Conservation (phyloP, 1,139 yeast genomes). For the Sugiyamaella neomexicana region DNA sequence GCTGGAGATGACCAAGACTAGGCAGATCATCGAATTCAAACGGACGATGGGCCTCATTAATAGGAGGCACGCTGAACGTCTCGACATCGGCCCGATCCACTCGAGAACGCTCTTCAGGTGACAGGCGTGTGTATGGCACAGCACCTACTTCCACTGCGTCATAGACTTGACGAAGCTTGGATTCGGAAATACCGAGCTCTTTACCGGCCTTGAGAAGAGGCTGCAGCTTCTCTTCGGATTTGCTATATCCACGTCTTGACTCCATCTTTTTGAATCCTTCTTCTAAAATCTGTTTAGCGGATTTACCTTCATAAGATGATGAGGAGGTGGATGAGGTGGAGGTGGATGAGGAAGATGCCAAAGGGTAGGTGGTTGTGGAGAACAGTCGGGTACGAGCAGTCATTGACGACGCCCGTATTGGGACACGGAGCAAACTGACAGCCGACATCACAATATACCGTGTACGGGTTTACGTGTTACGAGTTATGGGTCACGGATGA, state of each 20-base stretch:
- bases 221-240: slow-evolving; percentile 35
- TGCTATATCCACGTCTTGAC: slow-evolving; percentile 31
- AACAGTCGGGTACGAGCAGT: not conserved
- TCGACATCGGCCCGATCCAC: slow-evolving; percentile 27
- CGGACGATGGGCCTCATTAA: slow-evolving; percentile 40
- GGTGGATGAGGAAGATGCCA: too few relatives aligned
- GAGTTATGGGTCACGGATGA: too few relatives aligned
- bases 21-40: slow-evolving; percentile 61
- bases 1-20: slow-evolving; percentile 57
- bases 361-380: slow-evolving; percentile 9
- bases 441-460: not conserved
- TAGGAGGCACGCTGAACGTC: slow-evolving; percentile 29
- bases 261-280: slow-evolving; percentile 40
- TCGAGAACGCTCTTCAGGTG: slow-evolving; percentile 26
- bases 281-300: slow-evolving; percentile 35
- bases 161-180: slow-evolving; percentile 36
- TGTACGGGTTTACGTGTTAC: not conserved
- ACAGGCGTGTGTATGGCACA: slow-evolving; percentile 25
- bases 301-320: slow-evolving; percentile 12
- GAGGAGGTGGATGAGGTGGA: not conserved
- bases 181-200: slow-evolving; percentile 36
- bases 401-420: not conserved
- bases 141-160: slow-evolving; percentile 32
- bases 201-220: slow-evolving; percentile 38
- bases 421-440: not conserved